Evolutionary conservation across 2,329 filamentous ascomycete genomes (phyloP).

Genomic region (Claviceps sp.): DNA sequence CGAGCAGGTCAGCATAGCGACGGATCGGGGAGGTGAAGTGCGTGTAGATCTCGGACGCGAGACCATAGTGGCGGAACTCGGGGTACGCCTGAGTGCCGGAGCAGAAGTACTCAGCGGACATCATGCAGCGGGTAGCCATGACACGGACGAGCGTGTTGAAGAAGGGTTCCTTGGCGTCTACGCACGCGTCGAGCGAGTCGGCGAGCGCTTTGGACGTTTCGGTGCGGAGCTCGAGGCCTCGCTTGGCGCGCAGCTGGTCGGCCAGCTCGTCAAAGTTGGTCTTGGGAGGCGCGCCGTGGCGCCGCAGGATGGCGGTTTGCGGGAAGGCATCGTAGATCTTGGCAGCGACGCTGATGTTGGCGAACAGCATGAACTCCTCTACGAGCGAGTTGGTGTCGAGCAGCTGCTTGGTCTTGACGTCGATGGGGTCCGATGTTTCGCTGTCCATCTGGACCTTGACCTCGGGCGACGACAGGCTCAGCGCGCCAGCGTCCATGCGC

Average conservation of each 20-base stretch:
- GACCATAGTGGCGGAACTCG: constrained; percentile 93
- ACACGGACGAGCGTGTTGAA: constrained; percentile 98
- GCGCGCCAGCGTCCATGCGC: constrained; percentile 87
- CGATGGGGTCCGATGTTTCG: constrained; percentile 89
- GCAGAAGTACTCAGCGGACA: constrained; percentile 96
- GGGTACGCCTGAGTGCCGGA: constrained; percentile 84
- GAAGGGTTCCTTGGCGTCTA: constrained; percentile 72
- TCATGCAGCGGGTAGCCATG: constrained; percentile 97
- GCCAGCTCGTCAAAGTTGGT: constrained; percentile 92
- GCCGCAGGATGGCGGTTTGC: constrained; percentile 84
- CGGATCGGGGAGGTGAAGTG: constrained; percentile 97
- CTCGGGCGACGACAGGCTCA: constrained; percentile 95
- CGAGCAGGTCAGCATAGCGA: constrained; percentile 91
- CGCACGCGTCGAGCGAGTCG: constrained; percentile 76
- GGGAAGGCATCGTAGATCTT: constrained; percentile 88
- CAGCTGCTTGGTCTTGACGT: constrained; percentile 88
- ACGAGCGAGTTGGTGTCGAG: constrained; percentile 95
- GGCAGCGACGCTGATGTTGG: constrained; percentile 85
- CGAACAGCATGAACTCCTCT: constrained; percentile 98
- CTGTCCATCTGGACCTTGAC: constrained; percentile 92
- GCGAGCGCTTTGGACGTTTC: constrained; percentile 90
- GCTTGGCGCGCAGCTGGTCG: constrained; percentile 82
- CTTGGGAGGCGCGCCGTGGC: constrained; percentile 83
- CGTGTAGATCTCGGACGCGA: constrained; percentile 94
- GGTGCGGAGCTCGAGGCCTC: constrained; percentile 62